A percentile compares a stretch with the other conserved stretches of the same genome.
These are phyloP conservation scores for Pichia sp. DNA, from an alignment of 1,139 yeast species.

Conservation along the genomic window DNA sequence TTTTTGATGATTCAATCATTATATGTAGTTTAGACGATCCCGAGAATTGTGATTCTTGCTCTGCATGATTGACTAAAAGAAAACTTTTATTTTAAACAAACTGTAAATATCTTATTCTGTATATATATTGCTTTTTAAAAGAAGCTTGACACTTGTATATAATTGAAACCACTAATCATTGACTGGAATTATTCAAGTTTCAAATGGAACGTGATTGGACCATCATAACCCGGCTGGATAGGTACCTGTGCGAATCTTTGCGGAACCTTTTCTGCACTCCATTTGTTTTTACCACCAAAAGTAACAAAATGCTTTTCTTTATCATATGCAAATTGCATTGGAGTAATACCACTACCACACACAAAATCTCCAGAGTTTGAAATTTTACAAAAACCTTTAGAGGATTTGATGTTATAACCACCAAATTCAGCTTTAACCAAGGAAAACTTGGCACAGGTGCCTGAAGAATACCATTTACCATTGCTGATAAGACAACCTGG, in stretches of 20 bases:
- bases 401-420: conserved; percentile 57
- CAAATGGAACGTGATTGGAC: conserved; percentile 38
- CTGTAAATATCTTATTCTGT: background rate
- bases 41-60: conserved; percentile 39
- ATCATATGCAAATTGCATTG: conserved; percentile 49
- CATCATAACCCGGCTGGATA: conserved; percentile 41
- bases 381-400: conserved; percentile 70
- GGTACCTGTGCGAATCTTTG: conserved; percentile 44
- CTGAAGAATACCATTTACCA: conserved; percentile 77
- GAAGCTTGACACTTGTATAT: background rate
- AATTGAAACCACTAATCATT: no score
- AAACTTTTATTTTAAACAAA: no score
- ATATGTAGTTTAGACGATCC: conserved; percentile 33
- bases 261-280: conserved; percentile 56
- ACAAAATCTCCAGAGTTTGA: conserved; percentile 27
- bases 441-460: conserved; percentile 78
- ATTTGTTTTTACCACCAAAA: conserved; percentile 54
- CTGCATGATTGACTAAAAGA: conserved; percentile 26
- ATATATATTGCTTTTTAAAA: background rate
- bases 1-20: conserved; percentile 23
- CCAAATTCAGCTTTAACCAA: conserved; percentile 54
- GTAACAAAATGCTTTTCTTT: conserved; percentile 38
- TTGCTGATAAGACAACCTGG: conserved; percentile 75
- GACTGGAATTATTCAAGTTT: conserved; percentile 21
- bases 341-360: conserved; percentile 30